Conservation (phyloP, 2,329 filamentous ascomycete species). For the Alternaria alternata region DNA sequence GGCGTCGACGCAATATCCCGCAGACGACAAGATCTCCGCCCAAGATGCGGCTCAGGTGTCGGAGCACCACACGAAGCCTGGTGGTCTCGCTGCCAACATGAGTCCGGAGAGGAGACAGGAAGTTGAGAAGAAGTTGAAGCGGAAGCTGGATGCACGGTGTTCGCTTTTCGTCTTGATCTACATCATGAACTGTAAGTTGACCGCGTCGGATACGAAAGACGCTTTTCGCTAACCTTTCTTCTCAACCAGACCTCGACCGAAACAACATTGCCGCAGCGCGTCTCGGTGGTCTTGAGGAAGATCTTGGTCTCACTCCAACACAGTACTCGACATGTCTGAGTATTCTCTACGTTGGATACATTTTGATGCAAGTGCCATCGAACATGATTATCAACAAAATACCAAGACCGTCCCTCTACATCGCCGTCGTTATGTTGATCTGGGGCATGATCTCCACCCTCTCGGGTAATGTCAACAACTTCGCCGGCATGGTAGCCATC, state of each 20-base stretch:
- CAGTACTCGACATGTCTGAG: slow-evolving; percentile 47
- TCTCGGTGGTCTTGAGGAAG: slow-evolving; percentile 44
- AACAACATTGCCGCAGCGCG: slow-evolving; percentile 49
- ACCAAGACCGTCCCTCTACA: slow-evolving; percentile 46
- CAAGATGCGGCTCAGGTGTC: slow-evolving; percentile 12
- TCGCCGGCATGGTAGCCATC: slow-evolving; percentile 49
- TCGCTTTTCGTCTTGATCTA: slow-evolving; percentile 48
- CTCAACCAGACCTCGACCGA: slow-evolving; percentile 19
- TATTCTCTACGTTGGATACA: slow-evolving; percentile 38
- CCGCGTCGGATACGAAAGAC: background rate
- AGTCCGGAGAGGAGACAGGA: slow-evolving; percentile 37
- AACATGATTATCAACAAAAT: slow-evolving; percentile 56
- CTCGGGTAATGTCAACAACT: slow-evolving; percentile 44
- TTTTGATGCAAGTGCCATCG: slow-evolving; percentile 47
- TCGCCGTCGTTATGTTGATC: slow-evolving; percentile 47
- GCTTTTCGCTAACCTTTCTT: slow-evolving; percentile 15
- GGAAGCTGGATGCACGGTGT: slow-evolving; percentile 45
- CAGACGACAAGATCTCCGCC: slow-evolving; percentile 14
- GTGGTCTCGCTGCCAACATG: slow-evolving; percentile 34
- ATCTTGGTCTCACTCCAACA: slow-evolving; percentile 40
- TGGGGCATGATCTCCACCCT: slow-evolving; percentile 53
- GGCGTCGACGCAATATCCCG: slow-evolving; percentile 14
- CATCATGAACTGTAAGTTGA: slow-evolving; percentile 43
- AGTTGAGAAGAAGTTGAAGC: slow-evolving; percentile 47
- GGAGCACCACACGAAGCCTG: slow-evolving; percentile 18